Evolutionary conservation across 768 basidiomycete species (phyloP).

Genomic region (Boletus subcaerulescens): DNA sequence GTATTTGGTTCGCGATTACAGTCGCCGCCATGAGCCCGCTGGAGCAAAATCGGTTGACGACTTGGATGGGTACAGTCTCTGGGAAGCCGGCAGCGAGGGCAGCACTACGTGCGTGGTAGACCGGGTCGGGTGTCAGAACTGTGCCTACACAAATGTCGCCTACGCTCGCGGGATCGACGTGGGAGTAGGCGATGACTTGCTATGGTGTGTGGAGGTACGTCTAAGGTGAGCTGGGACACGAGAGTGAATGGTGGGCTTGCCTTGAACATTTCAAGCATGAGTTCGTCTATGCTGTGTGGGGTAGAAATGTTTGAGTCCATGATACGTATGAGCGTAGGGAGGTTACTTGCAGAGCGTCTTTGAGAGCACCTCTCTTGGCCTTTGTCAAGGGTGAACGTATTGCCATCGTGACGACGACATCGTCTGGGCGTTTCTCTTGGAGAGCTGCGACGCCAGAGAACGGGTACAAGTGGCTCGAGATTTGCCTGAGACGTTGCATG

Average conservation of each 20-base stretch:
- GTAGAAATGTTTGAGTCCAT: conserved; percentile 9
- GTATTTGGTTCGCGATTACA: conserved; percentile 71
- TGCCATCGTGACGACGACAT: conserved; percentile 82
- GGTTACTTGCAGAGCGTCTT: conserved; percentile 56
- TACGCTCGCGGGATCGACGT: conserved; percentile 61
- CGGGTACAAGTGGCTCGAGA: conserved; percentile 55
- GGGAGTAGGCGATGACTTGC: conserved; percentile 57
- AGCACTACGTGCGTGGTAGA: conserved; percentile 70
- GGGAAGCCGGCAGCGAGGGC: conserved; percentile 81
- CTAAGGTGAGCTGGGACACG: background rate
- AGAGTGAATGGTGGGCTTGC: conserved; percentile 29
- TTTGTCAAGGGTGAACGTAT: conserved; percentile 75
- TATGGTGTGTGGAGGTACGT: conserved; percentile 22
- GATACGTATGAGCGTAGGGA: background rate
- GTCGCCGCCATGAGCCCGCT: conserved; percentile 85
- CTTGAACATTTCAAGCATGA: conserved; percentile 80
- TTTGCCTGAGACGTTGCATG: conserved; percentile 67
- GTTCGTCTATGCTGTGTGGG: conserved; percentile 62
- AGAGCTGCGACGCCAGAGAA: conserved; percentile 50
- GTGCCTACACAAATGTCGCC: conserved; percentile 82
- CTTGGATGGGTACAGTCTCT: conserved; percentile 69
- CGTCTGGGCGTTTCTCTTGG: conserved; percentile 60
- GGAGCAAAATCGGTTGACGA: conserved; percentile 79
- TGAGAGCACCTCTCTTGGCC: conserved; percentile 72
- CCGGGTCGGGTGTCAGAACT: conserved; percentile 60